Evolutionary conservation across 1,284 basidiomycete species (phyloP).

Genomic region (Apiotrichum laibachii): DNA sequence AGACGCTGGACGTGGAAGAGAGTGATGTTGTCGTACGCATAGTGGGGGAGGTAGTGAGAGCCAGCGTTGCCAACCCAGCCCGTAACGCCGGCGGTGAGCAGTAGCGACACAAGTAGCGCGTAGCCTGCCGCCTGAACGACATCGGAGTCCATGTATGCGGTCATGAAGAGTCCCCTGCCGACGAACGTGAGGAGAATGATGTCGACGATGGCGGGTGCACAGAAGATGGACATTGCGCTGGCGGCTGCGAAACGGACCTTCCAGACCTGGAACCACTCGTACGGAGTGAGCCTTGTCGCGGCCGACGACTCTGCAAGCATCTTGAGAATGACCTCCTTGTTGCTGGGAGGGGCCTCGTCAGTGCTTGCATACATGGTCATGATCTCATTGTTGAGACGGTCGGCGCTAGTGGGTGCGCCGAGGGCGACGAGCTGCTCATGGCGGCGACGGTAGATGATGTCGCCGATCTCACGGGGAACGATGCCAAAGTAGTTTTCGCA

Average conservation of each 20-base stretch:
- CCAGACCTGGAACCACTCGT: constrained; percentile 12
- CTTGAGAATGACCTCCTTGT: constrained; percentile 9
- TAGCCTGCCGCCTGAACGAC: constrained; percentile 8
- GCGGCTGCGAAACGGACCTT: constrained; percentile 11
- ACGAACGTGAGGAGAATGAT: constrained; percentile 15
- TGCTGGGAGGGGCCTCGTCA: neutral
- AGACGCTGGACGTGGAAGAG: constrained; percentile 16
- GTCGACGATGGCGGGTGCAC: constrained; percentile 12
- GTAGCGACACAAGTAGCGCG: constrained; percentile 11
- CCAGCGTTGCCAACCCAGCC: constrained; percentile 17
- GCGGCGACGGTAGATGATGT: constrained; percentile 15
- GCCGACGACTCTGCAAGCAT: constrained; percentile 13
- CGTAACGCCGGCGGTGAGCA: constrained; percentile 11
- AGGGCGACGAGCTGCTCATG: constrained; percentile 6
- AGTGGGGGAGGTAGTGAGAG: constrained; percentile 12
- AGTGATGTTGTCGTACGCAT: constrained; percentile 16
- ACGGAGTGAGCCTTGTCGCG: constrained; percentile 3
- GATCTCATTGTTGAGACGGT: constrained; percentile 14
- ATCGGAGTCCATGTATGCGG: constrained; percentile 11
- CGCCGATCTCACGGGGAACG: constrained; percentile 14
- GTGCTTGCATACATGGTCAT: constrained; percentile 15
- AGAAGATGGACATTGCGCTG: constrained; percentile 16
- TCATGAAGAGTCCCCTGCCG: constrained; percentile 16
- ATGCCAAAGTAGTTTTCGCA: constrained; percentile 19
- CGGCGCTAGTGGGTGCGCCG: constrained; percentile 1